These are phyloP conservation scores for Blastobotrys illinoisensis DNA, from an alignment of 1,139 yeast species.

Conservation along the genomic window DNA sequence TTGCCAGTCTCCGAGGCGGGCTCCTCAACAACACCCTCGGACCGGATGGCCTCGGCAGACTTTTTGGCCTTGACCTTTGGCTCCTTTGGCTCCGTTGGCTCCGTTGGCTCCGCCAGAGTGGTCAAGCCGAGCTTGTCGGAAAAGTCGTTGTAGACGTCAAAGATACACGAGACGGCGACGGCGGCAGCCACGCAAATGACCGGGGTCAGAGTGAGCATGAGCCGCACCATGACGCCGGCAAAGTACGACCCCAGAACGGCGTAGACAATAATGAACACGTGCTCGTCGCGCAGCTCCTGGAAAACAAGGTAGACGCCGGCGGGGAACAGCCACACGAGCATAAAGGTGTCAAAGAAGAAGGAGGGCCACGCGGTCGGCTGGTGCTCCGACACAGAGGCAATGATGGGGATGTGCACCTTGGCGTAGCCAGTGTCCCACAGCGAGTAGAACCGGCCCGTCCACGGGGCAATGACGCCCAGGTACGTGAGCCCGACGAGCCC, in stretches of 20 bases:
- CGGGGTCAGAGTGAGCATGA: conserved; percentile 95
- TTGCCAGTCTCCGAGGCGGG: neutral
- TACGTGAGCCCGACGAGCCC: conserved; percentile 79
- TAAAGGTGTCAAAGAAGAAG: conserved; percentile 87
- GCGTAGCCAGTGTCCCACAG: conserved; percentile 98
- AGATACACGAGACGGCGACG: conserved; percentile 74
- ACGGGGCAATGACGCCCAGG: conserved; percentile 93
- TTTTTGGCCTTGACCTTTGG: conserved; percentile 8
- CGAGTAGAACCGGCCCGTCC: conserved; percentile 99
- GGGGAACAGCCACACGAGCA: conserved; percentile 97
- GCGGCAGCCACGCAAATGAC: conserved; percentile 90
- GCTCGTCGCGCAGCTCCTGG: conserved; percentile 87
- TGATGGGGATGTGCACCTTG: conserved; percentile 95
- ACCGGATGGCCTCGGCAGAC: conserved; percentile 12
- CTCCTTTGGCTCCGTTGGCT: conserved; percentile 6
- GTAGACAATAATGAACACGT: conserved; percentile 85
- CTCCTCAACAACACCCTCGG: conserved; percentile 8
- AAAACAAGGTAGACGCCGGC: conserved; percentile 90
- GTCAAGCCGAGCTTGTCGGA: neutral
- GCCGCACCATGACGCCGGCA: conserved; percentile 98
- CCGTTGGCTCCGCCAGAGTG: conserved; percentile 22
- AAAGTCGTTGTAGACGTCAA: conserved; percentile 76
- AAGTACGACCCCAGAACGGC: conserved; percentile 90
- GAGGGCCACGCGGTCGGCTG: conserved; percentile 99
- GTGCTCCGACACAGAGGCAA: conserved; percentile 98